These are phyloP conservation scores for Senna tora DNA, from an alignment of 306 rosid species.

Conservation along the genomic window DNA sequence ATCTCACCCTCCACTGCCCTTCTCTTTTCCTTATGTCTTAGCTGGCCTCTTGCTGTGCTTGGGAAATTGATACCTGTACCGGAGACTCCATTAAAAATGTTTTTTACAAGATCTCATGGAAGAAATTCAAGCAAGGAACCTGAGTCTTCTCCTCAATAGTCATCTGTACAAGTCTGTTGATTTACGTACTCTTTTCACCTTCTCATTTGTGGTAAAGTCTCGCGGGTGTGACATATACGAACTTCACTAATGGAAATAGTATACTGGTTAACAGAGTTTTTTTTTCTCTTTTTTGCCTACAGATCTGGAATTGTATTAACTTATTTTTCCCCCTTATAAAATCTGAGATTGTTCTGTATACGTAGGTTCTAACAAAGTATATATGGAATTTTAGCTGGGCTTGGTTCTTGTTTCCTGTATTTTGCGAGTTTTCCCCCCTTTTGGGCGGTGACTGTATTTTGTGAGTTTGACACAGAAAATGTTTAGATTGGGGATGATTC, in stretches of 20 bases:
- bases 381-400: slow-evolving; percentile 15
- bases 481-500: not conserved
- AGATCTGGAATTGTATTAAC: slow-evolving; percentile 20
- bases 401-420: slow-evolving; percentile 11
- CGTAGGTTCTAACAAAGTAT: slow-evolving; percentile 39
- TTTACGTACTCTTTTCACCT: not conserved
- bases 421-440: not conserved
- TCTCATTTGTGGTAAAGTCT: not conserved
- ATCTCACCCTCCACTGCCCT: not conserved
- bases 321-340: not conserved
- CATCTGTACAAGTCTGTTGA: slow-evolving; percentile 38
- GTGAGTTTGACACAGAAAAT: slow-evolving; percentile 17
- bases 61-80: slow-evolving; percentile 84
- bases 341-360: slow-evolving; percentile 19
- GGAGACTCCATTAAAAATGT: slow-evolving; percentile 33
- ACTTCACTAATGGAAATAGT: slow-evolving; percentile 9
- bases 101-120: slow-evolving; percentile 28
- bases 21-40: slow-evolving; percentile 29
- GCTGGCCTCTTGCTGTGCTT: slow-evolving; percentile 91
- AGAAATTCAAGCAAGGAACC: slow-evolving; percentile 21
- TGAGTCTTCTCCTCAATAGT: slow-evolving; percentile 15
- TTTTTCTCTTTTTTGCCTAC: slow-evolving; percentile 28
- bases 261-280: not conserved
- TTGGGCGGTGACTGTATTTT: not conserved
- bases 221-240: not conserved